Conservation (phyloP, 2,329 filamentous ascomycete genomes). For the Monosporascus sp. region DNA sequence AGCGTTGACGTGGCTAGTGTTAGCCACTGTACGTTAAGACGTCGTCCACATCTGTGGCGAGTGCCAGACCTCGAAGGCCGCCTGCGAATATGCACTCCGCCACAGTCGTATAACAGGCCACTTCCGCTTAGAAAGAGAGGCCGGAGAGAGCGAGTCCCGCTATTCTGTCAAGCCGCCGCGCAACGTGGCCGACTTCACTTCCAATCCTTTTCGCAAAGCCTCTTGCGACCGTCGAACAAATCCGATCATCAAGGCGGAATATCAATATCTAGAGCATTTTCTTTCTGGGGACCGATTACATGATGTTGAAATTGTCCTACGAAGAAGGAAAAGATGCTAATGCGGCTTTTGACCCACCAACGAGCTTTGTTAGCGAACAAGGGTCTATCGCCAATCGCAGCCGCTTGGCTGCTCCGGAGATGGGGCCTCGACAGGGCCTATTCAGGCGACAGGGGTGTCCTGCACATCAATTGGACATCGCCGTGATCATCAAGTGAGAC, state of each 20-base stretch:
- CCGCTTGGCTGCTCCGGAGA: conserved; percentile 16
- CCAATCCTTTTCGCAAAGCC: background rate
- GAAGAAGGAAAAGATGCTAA: no score
- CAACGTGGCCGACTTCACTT: background rate
- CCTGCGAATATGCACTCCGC: conserved; percentile 18
- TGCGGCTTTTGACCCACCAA: conserved; percentile 3
- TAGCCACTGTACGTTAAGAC: background rate
- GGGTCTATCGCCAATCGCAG: conserved; percentile 22
- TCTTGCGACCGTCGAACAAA: background rate
- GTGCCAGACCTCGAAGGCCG: conserved; percentile 7
- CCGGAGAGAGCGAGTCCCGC: background rate
- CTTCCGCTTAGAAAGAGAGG: background rate
- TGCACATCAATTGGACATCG: conserved; percentile 19
- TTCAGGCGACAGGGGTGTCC: conserved; percentile 26
- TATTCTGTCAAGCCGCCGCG: background rate
- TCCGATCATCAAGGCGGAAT: no score
- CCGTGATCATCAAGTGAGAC: conserved; percentile 8
- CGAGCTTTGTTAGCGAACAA: conserved; percentile 16
- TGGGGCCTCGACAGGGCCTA: conserved; percentile 10
- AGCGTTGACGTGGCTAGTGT: background rate
- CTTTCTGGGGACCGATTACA: no score
- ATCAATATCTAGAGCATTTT: no score
- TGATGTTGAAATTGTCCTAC: no score
- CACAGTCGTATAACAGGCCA: conserved; percentile 15
- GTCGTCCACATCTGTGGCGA: conserved; percentile 13